These are phyloP conservation scores for Sporothrix inflata DNA, from an alignment of 2,329 filamentous ascomycete genomes.

Conservation along the genomic window DNA sequence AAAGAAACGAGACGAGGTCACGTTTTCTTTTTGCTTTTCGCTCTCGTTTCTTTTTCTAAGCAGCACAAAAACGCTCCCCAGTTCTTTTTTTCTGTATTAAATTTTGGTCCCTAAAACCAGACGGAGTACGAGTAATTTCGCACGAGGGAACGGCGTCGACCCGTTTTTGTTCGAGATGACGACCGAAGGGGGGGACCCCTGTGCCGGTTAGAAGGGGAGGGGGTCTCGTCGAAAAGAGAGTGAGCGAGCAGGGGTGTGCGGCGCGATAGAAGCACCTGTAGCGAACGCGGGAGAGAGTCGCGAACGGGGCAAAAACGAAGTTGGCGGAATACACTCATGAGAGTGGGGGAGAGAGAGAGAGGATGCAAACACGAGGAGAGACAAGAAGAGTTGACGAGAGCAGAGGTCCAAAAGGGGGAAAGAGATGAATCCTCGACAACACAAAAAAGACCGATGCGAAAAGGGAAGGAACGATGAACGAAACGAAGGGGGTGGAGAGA, in stretches of 20 bases:
- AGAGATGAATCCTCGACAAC: background rate
- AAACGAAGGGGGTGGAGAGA: background rate
- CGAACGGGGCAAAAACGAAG: conserved; percentile 8
- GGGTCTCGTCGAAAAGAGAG: conserved; percentile 8
- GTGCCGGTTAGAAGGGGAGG: conserved; percentile 19
- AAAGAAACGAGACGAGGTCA: conserved; percentile 18
- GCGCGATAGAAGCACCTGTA: conserved; percentile 18
- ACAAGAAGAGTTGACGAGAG: background rate
- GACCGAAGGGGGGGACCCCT: conserved; percentile 19
- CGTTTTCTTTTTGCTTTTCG: background rate
- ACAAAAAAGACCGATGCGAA: conserved; percentile 8
- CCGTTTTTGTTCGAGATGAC: conserved; percentile 27
- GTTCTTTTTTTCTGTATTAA: conserved; percentile 16
- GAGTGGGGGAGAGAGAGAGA: background rate
- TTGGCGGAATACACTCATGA: background rate
- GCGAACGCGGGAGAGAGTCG: conserved; percentile 5
- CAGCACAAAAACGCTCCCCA: background rate
- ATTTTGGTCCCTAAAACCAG: conserved; percentile 11
- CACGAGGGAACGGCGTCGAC: conserved; percentile 22
- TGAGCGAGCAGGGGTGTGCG: conserved; percentile 3
- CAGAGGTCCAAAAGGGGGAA: background rate
- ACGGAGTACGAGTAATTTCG: conserved; percentile 27
- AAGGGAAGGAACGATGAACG: conserved; percentile 14
- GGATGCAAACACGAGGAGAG: conserved; percentile 7
- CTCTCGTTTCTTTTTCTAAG: background rate